A percentile compares a stretch with the other conserved stretches of the same genome.
Conservation (phyloP, 78 protist genomes). For the Tieghemostelium lacteum region DNA sequence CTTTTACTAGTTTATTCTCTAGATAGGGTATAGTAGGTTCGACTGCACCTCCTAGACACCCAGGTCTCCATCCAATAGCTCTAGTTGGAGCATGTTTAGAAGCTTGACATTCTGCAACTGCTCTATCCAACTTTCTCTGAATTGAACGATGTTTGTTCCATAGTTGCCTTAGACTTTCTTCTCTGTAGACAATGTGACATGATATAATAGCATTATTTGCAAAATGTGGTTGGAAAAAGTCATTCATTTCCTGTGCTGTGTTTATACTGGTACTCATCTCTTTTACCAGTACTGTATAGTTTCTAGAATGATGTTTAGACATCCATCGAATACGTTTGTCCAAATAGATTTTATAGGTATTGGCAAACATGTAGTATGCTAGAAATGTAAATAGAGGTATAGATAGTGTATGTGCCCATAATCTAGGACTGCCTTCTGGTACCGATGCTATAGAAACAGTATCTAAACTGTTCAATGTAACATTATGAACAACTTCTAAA, state of each 20-base stretch:
- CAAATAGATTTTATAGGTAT: constrained; percentile 29
- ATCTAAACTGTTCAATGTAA: constrained; percentile 26
- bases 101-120: constrained; percentile 15
- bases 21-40: background rate
- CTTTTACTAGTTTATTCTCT: constrained; percentile 15
- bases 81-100: constrained; percentile 18
- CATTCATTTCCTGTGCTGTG: constrained; percentile 27
- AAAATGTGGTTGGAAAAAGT: constrained; percentile 22
- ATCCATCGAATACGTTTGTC: constrained; percentile 79
- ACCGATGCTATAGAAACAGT: constrained; percentile 48
- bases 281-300: constrained; percentile 62
- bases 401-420: constrained; percentile 71
- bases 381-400: constrained; percentile 47
- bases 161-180: constrained; percentile 11
- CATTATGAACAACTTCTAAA: background rate
- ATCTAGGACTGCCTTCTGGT: constrained; percentile 21
- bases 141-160: constrained; percentile 32
- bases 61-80: constrained; percentile 64
- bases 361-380: constrained; percentile 22
- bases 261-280: constrained; percentile 52
- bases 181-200: constrained; percentile 59
- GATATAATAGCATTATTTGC: constrained; percentile 11
- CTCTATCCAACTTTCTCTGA: constrained; percentile 36
- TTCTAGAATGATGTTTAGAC: constrained; percentile 69
- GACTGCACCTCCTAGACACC: constrained; percentile 33